Percentiles rank a stretch among this genome's conserved stretches.
These are phyloP conservation scores for Penstemon eatonii DNA, from an alignment of 257 asterid species.

Conservation along the genomic window DNA sequence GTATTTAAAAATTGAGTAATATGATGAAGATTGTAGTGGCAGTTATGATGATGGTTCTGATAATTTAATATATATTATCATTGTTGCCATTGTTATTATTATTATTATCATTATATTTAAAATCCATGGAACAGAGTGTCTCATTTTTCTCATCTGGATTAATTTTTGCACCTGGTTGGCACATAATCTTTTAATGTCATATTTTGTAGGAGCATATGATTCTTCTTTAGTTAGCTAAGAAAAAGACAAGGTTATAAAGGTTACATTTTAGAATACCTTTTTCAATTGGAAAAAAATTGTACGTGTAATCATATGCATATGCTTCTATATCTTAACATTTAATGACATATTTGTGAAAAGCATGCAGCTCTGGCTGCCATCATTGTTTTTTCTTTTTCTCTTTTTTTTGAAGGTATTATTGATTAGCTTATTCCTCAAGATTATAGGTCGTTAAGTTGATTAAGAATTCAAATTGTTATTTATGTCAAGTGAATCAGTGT, in stretches of 20 bases:
- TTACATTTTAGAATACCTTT: not conserved
- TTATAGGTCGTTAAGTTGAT: constrained; percentile 4
- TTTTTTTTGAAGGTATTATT: too few relatives aligned
- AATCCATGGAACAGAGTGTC: too few relatives aligned
- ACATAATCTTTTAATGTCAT: too few relatives aligned
- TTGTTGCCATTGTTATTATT: not conserved
- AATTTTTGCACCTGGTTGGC: too few relatives aligned
- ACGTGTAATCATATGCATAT: not conserved
- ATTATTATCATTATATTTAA: too few relatives aligned
- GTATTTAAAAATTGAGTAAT: not conserved
- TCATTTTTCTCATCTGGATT: not conserved
- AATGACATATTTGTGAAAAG: not conserved
- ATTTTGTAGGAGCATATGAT: too few relatives aligned
- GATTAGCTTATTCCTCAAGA: not conserved
- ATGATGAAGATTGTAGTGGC: not conserved
- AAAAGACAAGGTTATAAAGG: not conserved
- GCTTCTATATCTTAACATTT: not conserved
- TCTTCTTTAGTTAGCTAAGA: not conserved
- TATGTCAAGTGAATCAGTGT: not conserved
- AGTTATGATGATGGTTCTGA: not conserved
- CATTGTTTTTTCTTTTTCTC: too few relatives aligned
- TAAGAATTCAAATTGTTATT: constrained; percentile 8
- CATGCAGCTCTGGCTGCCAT: not conserved
- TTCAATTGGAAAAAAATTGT: not conserved
- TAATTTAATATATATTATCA: too few relatives aligned